Evolutionary conservation across 1,284 basidiomycete species (phyloP), one percentile per base, ranked within the genome.

Genomic region (Porodaedalea pini): DNA sequence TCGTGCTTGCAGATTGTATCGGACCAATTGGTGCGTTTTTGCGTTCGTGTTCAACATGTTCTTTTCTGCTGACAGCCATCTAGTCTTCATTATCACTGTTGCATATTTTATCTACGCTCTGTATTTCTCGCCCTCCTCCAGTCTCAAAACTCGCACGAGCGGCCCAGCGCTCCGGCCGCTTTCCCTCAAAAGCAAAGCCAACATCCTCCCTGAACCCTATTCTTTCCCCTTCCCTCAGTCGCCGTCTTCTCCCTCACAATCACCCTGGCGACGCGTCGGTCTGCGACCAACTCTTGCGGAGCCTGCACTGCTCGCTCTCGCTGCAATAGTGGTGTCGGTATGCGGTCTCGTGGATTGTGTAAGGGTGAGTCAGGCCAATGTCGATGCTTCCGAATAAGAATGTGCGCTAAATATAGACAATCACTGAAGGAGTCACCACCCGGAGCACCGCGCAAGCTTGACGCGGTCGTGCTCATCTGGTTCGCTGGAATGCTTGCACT

Each of bases 11-110:
- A 11, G 58, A 56, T 32, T 43, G 43, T 23, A 39, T 59, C 32
- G 45, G 53, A 41, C 53, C 58, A 21, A 41, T 59, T 29, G 37
- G 58, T 59, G 52, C 29, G 52, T 55, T 37, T 6, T 23, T 31
- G n/a, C n/a, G n/a, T 34, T 49, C 47, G 8, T 7, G 41, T 17
- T 23, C n/a, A 6, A 6, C 31, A 25, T 51, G 13, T 29, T 17
- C 31, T 11, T 23, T 40, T 25, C 34, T 15, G 31, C 31, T 36
- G 21, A 21, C 37, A 2, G 23, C 49, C 36, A 23, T 25, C n/a
- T 21, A 51, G 49, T 51, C n/a, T 37, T 51, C n/a, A 27, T 31
- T 15, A 40, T 51, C 27, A n/a, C 49, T 36, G 19, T 37, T 8
- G 23, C 32, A 21, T 47, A 47, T 17, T 47, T 47, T 27, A 47